Conservation (phyloP, 2,329 filamentous ascomycete genomes). For the Cytospora paraplurivora region DNA sequence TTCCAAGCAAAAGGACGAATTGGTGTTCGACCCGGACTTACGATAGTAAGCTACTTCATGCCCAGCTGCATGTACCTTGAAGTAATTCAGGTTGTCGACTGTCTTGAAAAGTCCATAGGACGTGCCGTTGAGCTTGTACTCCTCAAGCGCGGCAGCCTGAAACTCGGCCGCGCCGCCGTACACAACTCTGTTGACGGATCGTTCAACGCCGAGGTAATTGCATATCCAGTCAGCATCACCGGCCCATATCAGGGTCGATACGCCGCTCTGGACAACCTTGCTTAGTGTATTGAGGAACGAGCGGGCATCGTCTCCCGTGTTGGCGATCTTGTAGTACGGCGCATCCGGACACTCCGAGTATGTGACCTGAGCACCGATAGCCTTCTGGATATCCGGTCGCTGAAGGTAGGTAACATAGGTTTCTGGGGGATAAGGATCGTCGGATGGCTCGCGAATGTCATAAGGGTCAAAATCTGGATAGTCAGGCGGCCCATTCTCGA, state of each 20-base stretch:
- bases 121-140: slow-evolving; percentile 17
- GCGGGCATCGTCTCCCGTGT: slow-evolving; percentile 19
- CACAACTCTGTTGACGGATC: slow-evolving; percentile 5
- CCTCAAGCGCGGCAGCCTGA: slow-evolving; percentile 8
- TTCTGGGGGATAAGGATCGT: slow-evolving; percentile 33
- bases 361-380: slow-evolving; percentile 32
- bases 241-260: slow-evolving; percentile 23
- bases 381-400: slow-evolving; percentile 31
- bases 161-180: slow-evolving; percentile 12
- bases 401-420: slow-evolving; percentile 33
- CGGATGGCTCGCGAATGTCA: slow-evolving; percentile 35
- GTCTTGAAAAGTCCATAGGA: slow-evolving; percentile 21
- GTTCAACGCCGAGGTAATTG: slow-evolving; percentile 18
- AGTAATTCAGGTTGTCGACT: slow-evolving; percentile 17
- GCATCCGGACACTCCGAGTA: slow-evolving; percentile 28
- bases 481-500: slow-evolving; percentile 27
- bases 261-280: slow-evolving; percentile 19
- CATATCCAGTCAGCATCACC: slow-evolving; percentile 27
- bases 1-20: background rate
- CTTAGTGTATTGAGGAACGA: slow-evolving; percentile 12
- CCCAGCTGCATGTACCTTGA: slow-evolving; percentile 18
- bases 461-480: slow-evolving; percentile 33
- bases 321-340: slow-evolving; percentile 21
- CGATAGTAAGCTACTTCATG: slow-evolving; percentile 24
- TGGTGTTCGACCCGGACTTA: background rate